phyloP scores from a whole-genome alignment of 2,329 filamentous ascomycete species.

The Didymella pinodella region DNA sequence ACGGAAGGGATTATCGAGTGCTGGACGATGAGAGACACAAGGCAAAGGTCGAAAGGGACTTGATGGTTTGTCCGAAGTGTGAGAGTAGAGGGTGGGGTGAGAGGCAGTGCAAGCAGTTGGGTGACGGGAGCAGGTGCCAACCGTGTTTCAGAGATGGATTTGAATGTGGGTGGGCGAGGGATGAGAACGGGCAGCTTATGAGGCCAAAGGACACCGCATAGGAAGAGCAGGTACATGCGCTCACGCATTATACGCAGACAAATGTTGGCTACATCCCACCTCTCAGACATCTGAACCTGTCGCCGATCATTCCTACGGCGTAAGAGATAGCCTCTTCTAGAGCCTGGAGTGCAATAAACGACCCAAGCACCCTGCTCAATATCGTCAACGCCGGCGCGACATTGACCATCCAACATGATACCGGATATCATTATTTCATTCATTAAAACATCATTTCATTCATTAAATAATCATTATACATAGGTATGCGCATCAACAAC shows the following conservation, averaged over 20 bases:
- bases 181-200: conserved; percentile 8
- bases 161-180: conserved; percentile 24
- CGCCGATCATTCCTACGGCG: too few species aligned
- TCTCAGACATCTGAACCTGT: too few species aligned
- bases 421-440: neutral
- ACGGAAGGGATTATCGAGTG: conserved; percentile 34
- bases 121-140: conserved; percentile 27
- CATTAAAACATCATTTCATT: neutral
- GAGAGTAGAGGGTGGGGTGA: conserved; percentile 13
- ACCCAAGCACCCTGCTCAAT: neutral
- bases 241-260: too few species aligned
- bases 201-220: conserved; percentile 1
- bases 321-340: too few species aligned
- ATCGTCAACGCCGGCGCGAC: neutral
- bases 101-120: conserved; percentile 26
- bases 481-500: neutral
- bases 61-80: conserved; percentile 27
- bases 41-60: conserved; percentile 24
- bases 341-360: too few species aligned
- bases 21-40: conserved; percentile 37
- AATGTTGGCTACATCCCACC: too few species aligned
- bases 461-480: neutral
- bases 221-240: neutral
- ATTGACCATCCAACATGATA: neutral
- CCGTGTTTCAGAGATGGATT: conserved; percentile 20